These are phyloP conservation scores for Pichia heedii DNA, from an alignment of 805 yeast species.

Conservation along the genomic window DNA sequence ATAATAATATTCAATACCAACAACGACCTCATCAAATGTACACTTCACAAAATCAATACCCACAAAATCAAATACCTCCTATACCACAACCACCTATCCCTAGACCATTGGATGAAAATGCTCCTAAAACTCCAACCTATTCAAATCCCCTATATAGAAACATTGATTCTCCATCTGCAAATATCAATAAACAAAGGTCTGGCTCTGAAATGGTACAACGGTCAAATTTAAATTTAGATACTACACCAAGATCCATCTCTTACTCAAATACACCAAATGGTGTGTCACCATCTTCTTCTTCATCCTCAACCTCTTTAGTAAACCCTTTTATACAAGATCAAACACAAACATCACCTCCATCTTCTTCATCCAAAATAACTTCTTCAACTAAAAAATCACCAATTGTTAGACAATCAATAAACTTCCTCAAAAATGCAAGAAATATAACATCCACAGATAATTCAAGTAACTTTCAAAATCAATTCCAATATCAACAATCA, in stretches of 20 bases:
- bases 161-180: background rate
- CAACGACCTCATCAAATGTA: background rate
- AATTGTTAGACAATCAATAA: conserved; percentile 30
- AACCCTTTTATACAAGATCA: background rate
- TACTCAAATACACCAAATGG: background rate
- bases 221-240: background rate
- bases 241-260: background rate
- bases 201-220: background rate
- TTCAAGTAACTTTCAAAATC: background rate
- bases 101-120: background rate
- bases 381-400: conserved; percentile 24
- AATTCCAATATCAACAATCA: background rate
- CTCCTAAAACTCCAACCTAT: background rate
- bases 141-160: background rate
- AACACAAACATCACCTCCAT: background rate
- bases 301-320: background rate
- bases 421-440: conserved; percentile 25
- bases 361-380: background rate
- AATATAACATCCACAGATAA: conserved; percentile 15
- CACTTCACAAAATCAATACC: background rate
- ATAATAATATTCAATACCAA: background rate
- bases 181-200: background rate
- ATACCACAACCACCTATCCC: background rate
- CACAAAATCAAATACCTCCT: background rate
- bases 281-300: background rate